phyloP scores from a whole-genome alignment of 169 alveolate genomes.

The Besnoitia besnoiti region DNA sequence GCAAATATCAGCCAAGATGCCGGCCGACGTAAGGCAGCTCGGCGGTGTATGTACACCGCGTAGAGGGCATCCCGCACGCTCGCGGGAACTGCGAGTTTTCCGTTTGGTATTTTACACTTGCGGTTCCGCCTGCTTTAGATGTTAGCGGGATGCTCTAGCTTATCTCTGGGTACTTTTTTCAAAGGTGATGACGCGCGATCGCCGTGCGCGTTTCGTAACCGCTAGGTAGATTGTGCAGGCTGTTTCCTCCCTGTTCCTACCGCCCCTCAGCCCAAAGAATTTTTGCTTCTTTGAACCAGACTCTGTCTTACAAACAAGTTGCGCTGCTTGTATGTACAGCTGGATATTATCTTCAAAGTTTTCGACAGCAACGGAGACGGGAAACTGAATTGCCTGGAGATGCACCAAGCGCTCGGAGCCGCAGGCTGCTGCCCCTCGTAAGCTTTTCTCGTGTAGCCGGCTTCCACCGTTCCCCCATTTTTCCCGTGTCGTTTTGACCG shows the following conservation, averaged over 20 bases:
- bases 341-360: neutral
- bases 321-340: neutral
- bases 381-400: neutral
- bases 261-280: too few species aligned
- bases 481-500: too few species aligned
- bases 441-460: neutral
- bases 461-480: neutral
- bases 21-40: neutral
- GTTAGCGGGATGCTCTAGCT: too few species aligned
- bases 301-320: neutral
- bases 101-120: too few species aligned
- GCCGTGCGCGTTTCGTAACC: too few species aligned
- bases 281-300: neutral
- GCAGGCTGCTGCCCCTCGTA: slow-evolving; percentile 31
- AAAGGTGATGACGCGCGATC: too few species aligned
- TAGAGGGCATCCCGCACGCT: neutral
- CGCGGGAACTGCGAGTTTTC: neutral
- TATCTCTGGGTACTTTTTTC: too few species aligned
- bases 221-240: too few species aligned
- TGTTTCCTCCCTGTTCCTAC: too few species aligned
- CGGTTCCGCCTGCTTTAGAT: too few species aligned
- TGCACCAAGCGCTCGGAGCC: slow-evolving; percentile 36
- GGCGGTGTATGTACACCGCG: neutral
- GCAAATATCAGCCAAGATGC: neutral
- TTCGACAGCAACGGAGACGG: slow-evolving; percentile 34